Conservation (phyloP, 305 asterid species). For the Euphrasia arctica region DNA sequence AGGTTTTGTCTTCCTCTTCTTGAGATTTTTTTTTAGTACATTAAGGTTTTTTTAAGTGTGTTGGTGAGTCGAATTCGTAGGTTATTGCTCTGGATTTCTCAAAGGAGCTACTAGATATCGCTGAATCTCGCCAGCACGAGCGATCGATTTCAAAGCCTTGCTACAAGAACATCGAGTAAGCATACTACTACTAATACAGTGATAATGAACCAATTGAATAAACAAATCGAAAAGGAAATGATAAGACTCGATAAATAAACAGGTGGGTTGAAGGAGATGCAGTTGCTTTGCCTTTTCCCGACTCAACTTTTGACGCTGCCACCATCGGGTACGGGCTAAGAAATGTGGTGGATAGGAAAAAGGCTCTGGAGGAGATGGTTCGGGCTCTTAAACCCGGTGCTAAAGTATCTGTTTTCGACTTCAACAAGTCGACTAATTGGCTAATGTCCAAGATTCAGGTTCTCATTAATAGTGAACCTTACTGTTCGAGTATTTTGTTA, state of each 20-base stretch:
- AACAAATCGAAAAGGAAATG: neutral
- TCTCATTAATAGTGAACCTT: neutral
- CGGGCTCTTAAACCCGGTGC: slow-evolving; percentile 82
- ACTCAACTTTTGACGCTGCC: slow-evolving; percentile 66
- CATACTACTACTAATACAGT: neutral
- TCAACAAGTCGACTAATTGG: slow-evolving; percentile 60
- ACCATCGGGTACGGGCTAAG: slow-evolving; percentile 84
- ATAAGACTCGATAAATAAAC: slow-evolving; percentile 21
- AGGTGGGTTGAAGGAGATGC: slow-evolving; percentile 97
- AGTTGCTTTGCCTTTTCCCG: slow-evolving; percentile 63
- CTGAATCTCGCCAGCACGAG: slow-evolving; percentile 65
- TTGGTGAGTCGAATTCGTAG: slow-evolving; percentile 33
- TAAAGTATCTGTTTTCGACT: slow-evolving; percentile 63
- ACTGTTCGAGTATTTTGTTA: too few relatives aligned
- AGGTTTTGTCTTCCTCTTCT: slow-evolving; percentile 43
- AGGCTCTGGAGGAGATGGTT: slow-evolving; percentile 63
- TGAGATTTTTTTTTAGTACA: neutral
- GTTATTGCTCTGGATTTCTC: slow-evolving; percentile 92
- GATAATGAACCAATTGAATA: neutral
- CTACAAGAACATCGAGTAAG: too few relatives aligned
- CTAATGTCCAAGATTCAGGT: slow-evolving; percentile 62
- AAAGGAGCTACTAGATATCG: slow-evolving; percentile 62
- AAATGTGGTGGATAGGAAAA: slow-evolving; percentile 61
- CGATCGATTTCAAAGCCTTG: slow-evolving; percentile 34
- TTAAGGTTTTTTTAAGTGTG: neutral